Percentiles rank a stretch among this genome's conserved stretches.
phyloP scores from a whole-genome alignment of 345 rosid species.

The Streptanthus diversifolius region DNA sequence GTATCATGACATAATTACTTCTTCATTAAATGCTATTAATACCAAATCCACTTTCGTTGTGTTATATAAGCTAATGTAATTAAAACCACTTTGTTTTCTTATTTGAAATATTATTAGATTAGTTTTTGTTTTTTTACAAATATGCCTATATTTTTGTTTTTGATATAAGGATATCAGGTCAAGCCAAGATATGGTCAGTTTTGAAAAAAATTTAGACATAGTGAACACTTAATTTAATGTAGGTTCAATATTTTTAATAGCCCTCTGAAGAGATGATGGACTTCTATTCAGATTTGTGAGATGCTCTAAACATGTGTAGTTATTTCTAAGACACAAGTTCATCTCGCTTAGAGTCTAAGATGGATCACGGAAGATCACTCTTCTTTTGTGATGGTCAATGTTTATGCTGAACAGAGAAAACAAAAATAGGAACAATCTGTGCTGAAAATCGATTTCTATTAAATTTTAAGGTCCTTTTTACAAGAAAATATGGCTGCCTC shows the following conservation, averaged over 20 bases:
- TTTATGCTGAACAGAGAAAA: too few species aligned
- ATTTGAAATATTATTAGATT: not conserved
- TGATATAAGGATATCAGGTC: not conserved
- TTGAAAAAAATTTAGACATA: constrained; percentile 47
- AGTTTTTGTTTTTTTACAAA: not conserved
- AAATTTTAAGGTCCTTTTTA: too few species aligned
- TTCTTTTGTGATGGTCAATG: too few species aligned
- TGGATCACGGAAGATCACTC: too few species aligned
- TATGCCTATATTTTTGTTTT: not conserved
- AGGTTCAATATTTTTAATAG: constrained; percentile 59
- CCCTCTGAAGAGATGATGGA: too few species aligned
- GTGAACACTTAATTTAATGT: constrained; percentile 43
- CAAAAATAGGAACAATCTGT: too few species aligned
- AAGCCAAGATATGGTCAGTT: constrained; percentile 60
- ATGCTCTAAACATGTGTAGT: too few species aligned
- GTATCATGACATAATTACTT: not conserved
- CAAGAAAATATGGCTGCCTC: too few species aligned
- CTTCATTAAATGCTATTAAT: not conserved
- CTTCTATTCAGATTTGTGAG: too few species aligned
- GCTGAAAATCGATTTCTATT: too few species aligned
- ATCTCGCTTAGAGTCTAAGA: too few species aligned
- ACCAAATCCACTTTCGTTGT: not conserved
- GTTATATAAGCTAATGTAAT: not conserved
- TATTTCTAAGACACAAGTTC: too few species aligned
- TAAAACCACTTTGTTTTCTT: not conserved